Base-by-base conservation (phyloP, 78 protist species). In the Tieghemostelium lacteum region DNA sequence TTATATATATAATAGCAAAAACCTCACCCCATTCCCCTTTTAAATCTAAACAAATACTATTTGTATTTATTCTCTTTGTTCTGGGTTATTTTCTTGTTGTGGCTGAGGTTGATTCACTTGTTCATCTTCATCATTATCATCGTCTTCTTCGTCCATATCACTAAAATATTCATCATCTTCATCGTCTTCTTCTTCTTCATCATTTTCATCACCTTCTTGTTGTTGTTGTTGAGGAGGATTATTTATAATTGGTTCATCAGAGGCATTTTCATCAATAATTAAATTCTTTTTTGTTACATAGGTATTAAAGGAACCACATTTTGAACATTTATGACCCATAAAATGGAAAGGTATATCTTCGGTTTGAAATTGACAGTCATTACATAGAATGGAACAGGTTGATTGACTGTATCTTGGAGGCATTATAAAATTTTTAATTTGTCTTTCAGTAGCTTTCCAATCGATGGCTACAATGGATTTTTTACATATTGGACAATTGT, bases 401-500 rank as follows among this genome's bases (percentile, higher is more conserved):
- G 80, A 50, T 31, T 86, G 88, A n/a, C 17, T n/a, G 67, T 94
- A 94, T 69, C 75, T 80, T 22, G 34, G 60, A 10, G 96, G 96
- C 96, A 94, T 94, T 34, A 52, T 83, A 55, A 36, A 31, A 50
- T 40, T 24, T 49, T 37, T 52, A 8, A 94, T 34, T 22, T 29
- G 1, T 8, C 50, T 49, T 50, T 94, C 96, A 10, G 55, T 14
- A 19, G 12, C 19, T 1, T 8, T 31, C 76, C 87, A 94, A 33
- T 65, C 26, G 20, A 45, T n/a, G 24, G 39, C 24, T 75, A 62
- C 89, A 24, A 87, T 58, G n/a, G 86, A 75, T 94, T 94, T 94
- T 54, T 73, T 61, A 75, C 96, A 94, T 20, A 91, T 42, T 55
- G 96, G 96, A 63, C 96, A 94, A 20, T 26, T 19, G 67, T n/a